Conservation (phyloP, 2,329 filamentous ascomycete species). For the Penicillium sp. region DNA sequence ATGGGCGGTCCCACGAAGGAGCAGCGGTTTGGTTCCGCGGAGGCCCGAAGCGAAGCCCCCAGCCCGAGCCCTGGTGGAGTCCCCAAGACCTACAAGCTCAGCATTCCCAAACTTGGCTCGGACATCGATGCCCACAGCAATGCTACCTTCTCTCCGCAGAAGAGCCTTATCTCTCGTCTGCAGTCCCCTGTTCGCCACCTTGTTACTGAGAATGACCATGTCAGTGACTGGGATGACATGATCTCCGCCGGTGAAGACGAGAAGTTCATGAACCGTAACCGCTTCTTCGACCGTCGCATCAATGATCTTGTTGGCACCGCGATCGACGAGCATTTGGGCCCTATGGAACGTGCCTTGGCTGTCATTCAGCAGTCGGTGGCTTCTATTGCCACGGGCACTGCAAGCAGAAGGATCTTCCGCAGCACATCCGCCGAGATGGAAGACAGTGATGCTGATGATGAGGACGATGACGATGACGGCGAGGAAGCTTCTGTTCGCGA, state of each 20-base stretch:
- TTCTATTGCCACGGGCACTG: conserved; percentile 56
- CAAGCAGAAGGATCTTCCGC: conserved; percentile 60
- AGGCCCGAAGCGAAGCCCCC: conserved; percentile 65
- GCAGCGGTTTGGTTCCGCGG: conserved; percentile 52
- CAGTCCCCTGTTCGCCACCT: conserved; percentile 62
- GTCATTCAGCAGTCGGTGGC: conserved; percentile 71
- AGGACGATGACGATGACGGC: conserved; percentile 69
- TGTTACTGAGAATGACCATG: conserved; percentile 60
- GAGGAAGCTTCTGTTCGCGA: conserved; percentile 61
- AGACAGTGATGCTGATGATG: conserved; percentile 91
- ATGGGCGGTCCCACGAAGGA: conserved; percentile 54
- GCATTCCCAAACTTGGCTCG: conserved; percentile 38
- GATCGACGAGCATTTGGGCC: conserved; percentile 72
- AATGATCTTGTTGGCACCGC: conserved; percentile 79
- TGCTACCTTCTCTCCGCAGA: conserved; percentile 58
- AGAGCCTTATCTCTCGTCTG: conserved; percentile 59
- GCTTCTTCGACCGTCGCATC: conserved; percentile 89
- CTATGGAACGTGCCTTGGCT: conserved; percentile 75
- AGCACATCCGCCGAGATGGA: conserved; percentile 67
- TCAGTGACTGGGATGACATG: conserved; percentile 89
- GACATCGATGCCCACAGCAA: conserved; percentile 41
- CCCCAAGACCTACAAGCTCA: conserved; percentile 49
- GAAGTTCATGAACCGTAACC: conserved; percentile 76
- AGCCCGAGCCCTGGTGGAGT: conserved; percentile 69
- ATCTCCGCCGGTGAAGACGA: conserved; percentile 79